phyloP scores from a whole-genome alignment of 495 filamentous ascomycete species.

The Cudoniella acicularis region DNA sequence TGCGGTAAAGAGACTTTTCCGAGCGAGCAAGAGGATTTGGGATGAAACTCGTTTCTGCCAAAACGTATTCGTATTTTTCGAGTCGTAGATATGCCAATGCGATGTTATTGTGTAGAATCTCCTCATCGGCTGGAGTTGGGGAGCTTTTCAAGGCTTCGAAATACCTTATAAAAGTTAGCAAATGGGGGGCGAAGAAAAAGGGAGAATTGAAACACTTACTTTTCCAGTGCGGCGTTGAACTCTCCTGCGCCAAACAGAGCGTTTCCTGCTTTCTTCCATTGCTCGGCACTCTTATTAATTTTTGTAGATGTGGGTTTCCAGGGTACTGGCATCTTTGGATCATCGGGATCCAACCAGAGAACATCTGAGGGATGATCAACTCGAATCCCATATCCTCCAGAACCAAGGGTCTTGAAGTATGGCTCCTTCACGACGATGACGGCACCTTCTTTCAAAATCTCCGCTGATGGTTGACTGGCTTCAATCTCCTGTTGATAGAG shows the following conservation, averaged over 20 bases:
- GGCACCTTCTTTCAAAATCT: background rate
- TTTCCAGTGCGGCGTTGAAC: slow-evolving; percentile 12
- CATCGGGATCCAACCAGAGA: background rate
- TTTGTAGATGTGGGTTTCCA: background rate
- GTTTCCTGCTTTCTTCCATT: slow-evolving; percentile 26
- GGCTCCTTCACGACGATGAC: background rate
- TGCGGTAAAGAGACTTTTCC: background rate
- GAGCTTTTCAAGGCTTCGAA: slow-evolving; percentile 26
- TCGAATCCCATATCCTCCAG: background rate
- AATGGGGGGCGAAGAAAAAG: background rate
- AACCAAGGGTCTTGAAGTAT: background rate
- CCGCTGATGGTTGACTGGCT: background rate
- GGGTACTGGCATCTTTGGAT: background rate
- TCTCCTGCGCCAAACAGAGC: slow-evolving; percentile 23
- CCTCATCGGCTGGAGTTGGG: too few species aligned
- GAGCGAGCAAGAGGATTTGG: too few species aligned
- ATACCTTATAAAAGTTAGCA: slow-evolving; percentile 11
- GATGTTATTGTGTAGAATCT: too few species aligned
- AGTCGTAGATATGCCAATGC: too few species aligned
- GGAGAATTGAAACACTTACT: background rate
- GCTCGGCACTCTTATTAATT: slow-evolving; percentile 5
- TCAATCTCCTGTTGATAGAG: background rate
- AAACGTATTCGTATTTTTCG: too few species aligned
- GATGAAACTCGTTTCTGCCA: too few species aligned
- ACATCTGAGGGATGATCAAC: background rate